Evolutionary conservation across 768 basidiomycete genomes (phyloP), one percentile per base, ranked within the genome.

Genomic region (Gloeophyllum trabeum): DNA sequence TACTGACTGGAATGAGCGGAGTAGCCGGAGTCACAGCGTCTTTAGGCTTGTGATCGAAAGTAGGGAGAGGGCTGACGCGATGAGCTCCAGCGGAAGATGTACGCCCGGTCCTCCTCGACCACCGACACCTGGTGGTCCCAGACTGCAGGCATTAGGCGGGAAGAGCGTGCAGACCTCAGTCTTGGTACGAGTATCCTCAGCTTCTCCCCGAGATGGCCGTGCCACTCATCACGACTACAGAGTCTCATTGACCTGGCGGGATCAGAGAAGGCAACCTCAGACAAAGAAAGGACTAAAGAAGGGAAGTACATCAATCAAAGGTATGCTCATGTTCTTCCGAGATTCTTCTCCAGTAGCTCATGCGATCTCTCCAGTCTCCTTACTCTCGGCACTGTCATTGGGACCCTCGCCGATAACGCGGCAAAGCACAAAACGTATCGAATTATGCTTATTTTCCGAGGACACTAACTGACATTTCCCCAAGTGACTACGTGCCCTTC

Each of bases 1-100:
- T 51, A 99, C 96, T n/a, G 94, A 99, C 54, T 99, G 94, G 94
- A 99, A 99, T 56, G 86, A 92, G 52, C 65, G 94, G 45, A 92
- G 88, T 64, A 91, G 88, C 56, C 71, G 94, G 24, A 92, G 89
- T 64, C 94, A 97, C 58, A 88, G 85, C 49, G 87, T 98, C 1
- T 96, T 98, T 59, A 68, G 92, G 23, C 73, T 97, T 22, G 93
- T 98, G 0, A 80, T 94, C 39, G 91, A 96, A 60, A 89, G 86
- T 51, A 66, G 88, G 41, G 86, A 81, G 54, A 64, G 80, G 43
- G 77, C 73, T 0, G 79, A 79, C 10, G 75, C 69, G 24, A 65
- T 65, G 14, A 58, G 57, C n/a, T 58, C 61, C 19, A 64, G 62
- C 44, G 70, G 67, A 24, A 53, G 70, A 42, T 64, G 66, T 45